Evolutionary conservation across 2,329 filamentous ascomycete species (phyloP).

Genomic region (Didymella glomerata): DNA sequence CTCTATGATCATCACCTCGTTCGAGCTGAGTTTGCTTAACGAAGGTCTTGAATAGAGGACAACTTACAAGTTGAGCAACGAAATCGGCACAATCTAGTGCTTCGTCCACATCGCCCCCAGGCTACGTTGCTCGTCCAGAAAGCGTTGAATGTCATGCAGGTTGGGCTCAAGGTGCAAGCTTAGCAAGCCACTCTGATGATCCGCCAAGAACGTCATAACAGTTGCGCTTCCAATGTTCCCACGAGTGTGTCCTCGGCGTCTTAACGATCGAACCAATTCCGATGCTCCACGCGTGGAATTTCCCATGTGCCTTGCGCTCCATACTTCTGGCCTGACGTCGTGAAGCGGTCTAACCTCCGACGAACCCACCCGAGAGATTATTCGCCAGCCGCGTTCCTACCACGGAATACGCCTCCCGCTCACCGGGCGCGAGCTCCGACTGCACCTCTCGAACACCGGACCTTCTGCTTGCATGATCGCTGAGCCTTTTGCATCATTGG

Average conservation of each 20-base stretch:
- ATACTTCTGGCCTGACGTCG: neutral
- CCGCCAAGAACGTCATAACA: neutral
- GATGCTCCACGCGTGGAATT: neutral
- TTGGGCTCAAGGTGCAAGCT: neutral
- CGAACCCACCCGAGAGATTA: neutral
- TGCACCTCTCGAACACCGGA: neutral
- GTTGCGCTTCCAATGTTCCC: neutral
- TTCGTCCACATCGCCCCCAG: neutral
- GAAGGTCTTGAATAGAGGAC: neutral
- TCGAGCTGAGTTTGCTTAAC: neutral
- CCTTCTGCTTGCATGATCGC: slow-evolving; percentile 22
- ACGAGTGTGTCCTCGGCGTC: neutral
- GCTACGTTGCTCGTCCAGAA: neutral
- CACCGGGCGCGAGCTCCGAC: slow-evolving; percentile 1
- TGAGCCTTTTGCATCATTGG: slow-evolving; percentile 12
- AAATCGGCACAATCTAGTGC: neutral
- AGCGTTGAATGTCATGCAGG: neutral
- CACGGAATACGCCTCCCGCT: neutral
- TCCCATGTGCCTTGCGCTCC: neutral
- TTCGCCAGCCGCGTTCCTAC: neutral
- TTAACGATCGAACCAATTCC: neutral
- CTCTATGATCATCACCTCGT: neutral
- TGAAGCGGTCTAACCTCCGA: neutral
- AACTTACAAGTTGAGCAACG: neutral
- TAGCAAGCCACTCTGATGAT: neutral